These are phyloP conservation scores for Penicillium sp. DNA, from an alignment of 2,329 filamentous ascomycete species.

Conservation along the genomic window DNA sequence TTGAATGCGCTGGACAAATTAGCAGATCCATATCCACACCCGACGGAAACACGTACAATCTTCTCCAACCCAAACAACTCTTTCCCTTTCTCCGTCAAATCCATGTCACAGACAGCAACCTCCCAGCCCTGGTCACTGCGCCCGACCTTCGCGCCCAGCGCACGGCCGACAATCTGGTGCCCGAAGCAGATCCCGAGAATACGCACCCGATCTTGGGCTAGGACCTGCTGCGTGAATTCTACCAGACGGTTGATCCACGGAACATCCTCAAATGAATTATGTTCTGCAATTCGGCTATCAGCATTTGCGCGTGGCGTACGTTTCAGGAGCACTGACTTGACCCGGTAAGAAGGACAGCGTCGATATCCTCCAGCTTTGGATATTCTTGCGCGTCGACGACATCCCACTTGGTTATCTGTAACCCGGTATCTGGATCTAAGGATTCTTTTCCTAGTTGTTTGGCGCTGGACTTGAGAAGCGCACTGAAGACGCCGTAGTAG, in stretches of 20 bases:
- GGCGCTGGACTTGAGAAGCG: constrained; percentile 58
- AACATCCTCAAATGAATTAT: constrained; percentile 70
- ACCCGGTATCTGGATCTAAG: constrained; percentile 37
- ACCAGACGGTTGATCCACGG: constrained; percentile 76
- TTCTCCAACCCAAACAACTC: constrained; percentile 67
- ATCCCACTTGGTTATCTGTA: constrained; percentile 66
- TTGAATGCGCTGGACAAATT: constrained; percentile 52
- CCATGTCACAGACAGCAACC: constrained; percentile 67
- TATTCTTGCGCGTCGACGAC: constrained; percentile 68
- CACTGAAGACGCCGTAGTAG: constrained; percentile 70
- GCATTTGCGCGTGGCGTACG: not conserved
- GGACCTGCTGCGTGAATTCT: constrained; percentile 61
- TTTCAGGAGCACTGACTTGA: constrained; percentile 48
- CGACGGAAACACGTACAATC: constrained; percentile 46
- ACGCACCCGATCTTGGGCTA: constrained; percentile 62
- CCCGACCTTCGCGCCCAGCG: constrained; percentile 66
- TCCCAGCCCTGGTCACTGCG: constrained; percentile 74
- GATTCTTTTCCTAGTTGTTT: constrained; percentile 41
- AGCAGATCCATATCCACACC: not conserved
- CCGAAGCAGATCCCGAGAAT: constrained; percentile 85
- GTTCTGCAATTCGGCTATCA: constrained; percentile 46
- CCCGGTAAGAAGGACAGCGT: constrained; percentile 80
- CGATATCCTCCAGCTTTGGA: constrained; percentile 69
- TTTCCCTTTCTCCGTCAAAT: constrained; percentile 67
- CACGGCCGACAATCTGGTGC: constrained; percentile 78